Evolutionary conservation across 192 early-diverging fungal genomes (phyloP).

Genomic region (Rhizoclosmatium sp.): DNA sequence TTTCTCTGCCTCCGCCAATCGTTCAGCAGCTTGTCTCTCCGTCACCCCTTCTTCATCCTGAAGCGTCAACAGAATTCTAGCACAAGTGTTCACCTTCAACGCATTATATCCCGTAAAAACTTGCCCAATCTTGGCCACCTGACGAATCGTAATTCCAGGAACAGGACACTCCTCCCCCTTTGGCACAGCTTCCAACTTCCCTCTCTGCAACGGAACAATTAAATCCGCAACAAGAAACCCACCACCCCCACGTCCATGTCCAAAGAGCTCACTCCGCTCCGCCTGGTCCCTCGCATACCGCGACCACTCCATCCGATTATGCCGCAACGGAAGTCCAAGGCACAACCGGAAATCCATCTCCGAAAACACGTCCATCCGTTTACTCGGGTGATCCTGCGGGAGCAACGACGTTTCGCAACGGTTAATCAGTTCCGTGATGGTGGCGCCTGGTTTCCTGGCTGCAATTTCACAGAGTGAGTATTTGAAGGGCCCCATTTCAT

Average conservation of each 20-base stretch:
- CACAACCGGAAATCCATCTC: slow-evolving; percentile 50
- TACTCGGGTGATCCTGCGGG: neutral
- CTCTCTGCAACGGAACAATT: slow-evolving; percentile 43
- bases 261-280: too few relatives aligned
- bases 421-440: slow-evolving; percentile 46
- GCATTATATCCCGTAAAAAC: slow-evolving; percentile 49
- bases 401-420: slow-evolving; percentile 33
- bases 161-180: slow-evolving; percentile 35
- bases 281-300: slow-evolving; percentile 6
- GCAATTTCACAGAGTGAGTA: slow-evolving; percentile 58
- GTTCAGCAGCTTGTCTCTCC: slow-evolving; percentile 17
- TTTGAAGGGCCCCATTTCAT: neutral
- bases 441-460: slow-evolving; percentile 49
- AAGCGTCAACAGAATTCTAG: slow-evolving; percentile 36
- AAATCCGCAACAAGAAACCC: slow-evolving; percentile 44
- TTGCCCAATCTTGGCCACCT: slow-evolving; percentile 38
- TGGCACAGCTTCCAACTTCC: slow-evolving; percentile 41
- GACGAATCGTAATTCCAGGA: slow-evolving; percentile 32
- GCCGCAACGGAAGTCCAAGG: slow-evolving; percentile 34
- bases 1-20: slow-evolving; percentile 31
- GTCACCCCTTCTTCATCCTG: slow-evolving; percentile 27
- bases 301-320: slow-evolving; percentile 17
- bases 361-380: slow-evolving; percentile 19
- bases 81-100: slow-evolving; percentile 50
- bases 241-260: neutral